phyloP scores from a whole-genome alignment of 495 filamentous ascomycete species.

The Cetradonia linearis region DNA sequence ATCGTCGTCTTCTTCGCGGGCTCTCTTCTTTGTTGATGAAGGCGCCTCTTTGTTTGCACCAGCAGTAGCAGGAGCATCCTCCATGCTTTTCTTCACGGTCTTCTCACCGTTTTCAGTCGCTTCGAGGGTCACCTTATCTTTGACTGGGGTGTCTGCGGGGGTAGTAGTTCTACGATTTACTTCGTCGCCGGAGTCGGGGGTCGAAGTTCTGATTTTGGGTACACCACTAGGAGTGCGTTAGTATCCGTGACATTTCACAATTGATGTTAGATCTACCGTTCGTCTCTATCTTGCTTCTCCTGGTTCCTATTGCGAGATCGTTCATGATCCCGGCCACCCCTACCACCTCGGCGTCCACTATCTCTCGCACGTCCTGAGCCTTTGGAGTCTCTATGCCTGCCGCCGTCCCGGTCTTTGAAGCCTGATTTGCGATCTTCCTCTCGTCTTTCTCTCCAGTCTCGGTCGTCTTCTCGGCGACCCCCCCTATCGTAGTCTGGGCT shows the following conservation, averaged over 20 bases:
- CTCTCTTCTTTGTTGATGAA: conserved; percentile 37
- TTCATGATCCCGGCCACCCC: conserved; percentile 22
- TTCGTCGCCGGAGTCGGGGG: conserved; percentile 3
- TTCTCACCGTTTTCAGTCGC: conserved; percentile 2
- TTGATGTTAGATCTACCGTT: conserved; percentile 32
- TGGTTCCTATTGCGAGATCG: conserved; percentile 20
- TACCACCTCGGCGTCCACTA: conserved; percentile 31
- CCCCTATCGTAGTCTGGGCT: conserved; percentile 6
- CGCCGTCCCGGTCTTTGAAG: conserved; percentile 36
- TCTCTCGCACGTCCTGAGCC: conserved; percentile 32
- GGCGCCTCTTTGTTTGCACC: conserved; percentile 12
- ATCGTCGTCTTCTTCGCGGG: conserved; percentile 30
- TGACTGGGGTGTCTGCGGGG: conserved; percentile 1
- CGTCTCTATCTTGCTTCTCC: conserved; percentile 32
- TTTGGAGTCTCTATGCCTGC: conserved; percentile 29
- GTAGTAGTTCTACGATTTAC: neutral
- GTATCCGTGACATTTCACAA: neutral
- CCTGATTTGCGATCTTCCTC: conserved; percentile 56
- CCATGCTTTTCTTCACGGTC: neutral
- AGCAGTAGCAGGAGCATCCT: neutral
- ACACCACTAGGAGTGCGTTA: conserved; percentile 32
- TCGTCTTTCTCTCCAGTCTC: conserved; percentile 61
- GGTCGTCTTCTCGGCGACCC: conserved; percentile 20
- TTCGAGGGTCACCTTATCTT: conserved; percentile 15
- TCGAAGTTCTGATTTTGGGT: conserved; percentile 39